Percentiles rank a stretch among this genome's conserved stretches.
Evolutionary conservation across 1,139 yeast species (phyloP).

Genomic region (Candida freyschussii): DNA sequence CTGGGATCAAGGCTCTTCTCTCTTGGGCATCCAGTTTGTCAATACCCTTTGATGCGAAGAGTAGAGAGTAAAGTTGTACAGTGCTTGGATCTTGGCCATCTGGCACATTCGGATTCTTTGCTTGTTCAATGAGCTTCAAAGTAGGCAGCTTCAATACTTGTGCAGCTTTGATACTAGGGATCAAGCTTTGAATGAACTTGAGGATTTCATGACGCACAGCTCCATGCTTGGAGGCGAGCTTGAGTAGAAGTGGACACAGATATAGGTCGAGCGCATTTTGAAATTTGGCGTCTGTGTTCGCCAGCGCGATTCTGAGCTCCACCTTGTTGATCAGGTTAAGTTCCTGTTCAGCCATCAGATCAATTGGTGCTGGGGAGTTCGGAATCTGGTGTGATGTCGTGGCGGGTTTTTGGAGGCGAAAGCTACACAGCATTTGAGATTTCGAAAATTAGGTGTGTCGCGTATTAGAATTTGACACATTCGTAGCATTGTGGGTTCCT

Average conservation of each 20-base stretch:
- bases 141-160: slow-evolving; percentile 55
- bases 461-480: no score
- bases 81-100: slow-evolving; percentile 44
- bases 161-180: slow-evolving; percentile 64
- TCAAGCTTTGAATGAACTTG: slow-evolving; percentile 59
- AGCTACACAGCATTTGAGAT: no score
- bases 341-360: slow-evolving; percentile 45
- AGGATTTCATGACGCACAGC: slow-evolving; percentile 67
- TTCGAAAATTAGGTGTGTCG: no score
- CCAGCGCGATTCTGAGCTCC: slow-evolving; percentile 78
- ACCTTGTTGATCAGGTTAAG: slow-evolving; percentile 63
- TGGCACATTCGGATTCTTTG: slow-evolving; percentile 46
- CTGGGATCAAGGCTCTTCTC: slow-evolving; percentile 39
- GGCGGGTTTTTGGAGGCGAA: no score
- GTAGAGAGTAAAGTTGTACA: slow-evolving; percentile 60
- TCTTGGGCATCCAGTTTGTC: slow-evolving; percentile 42
- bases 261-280: slow-evolving; percentile 57
- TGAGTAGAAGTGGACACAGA: slow-evolving; percentile 72
- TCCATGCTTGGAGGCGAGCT: slow-evolving; percentile 66
- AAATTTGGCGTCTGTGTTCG: slow-evolving; percentile 62
- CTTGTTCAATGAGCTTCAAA: slow-evolving; percentile 57
- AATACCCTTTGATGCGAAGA: slow-evolving; percentile 64
- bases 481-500: no score
- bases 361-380: no score
- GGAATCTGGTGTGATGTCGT: no score